Percentiles rank a stretch among this genome's conserved stretches.
These are phyloP conservation scores for Trichoderma erinaceum DNA, from an alignment of 495 filamentous ascomycete species.

Conservation along the genomic window DNA sequence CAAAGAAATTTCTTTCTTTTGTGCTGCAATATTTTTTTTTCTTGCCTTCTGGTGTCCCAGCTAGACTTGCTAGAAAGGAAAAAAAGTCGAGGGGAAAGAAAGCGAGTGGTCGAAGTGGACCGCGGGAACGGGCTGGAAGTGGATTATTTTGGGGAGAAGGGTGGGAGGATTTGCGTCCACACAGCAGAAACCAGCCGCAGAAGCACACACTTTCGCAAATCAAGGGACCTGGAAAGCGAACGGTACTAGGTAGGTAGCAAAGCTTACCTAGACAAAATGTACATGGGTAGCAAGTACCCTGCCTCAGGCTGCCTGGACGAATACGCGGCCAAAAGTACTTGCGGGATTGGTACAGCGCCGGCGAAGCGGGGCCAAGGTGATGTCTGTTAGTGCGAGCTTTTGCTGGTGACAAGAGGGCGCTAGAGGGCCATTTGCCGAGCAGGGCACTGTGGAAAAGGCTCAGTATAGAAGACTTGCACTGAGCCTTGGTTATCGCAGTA, in stretches of 20 bases:
- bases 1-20: background rate
- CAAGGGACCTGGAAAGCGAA: background rate
- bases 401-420: background rate
- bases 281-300: background rate
- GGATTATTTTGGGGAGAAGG: background rate
- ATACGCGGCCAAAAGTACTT: no score
- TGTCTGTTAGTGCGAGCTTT: background rate
- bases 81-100: constrained; percentile 12
- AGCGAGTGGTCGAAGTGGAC: constrained; percentile 11
- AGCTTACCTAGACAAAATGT: background rate
- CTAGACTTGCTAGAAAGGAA: background rate
- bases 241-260: background rate
- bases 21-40: background rate
- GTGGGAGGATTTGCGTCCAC: constrained; percentile 3
- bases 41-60: background rate
- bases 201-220: background rate
- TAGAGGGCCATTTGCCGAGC: constrained; percentile 1
- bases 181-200: background rate
- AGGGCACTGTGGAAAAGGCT: background rate
- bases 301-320: background rate
- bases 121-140: constrained; percentile 9
- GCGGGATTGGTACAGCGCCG: background rate
- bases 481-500: no score
- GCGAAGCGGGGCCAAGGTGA: background rate
- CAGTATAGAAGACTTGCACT: background rate